Conservation (phyloP, 1,284 basidiomycete genomes). For the Trametes hirsuta region DNA sequence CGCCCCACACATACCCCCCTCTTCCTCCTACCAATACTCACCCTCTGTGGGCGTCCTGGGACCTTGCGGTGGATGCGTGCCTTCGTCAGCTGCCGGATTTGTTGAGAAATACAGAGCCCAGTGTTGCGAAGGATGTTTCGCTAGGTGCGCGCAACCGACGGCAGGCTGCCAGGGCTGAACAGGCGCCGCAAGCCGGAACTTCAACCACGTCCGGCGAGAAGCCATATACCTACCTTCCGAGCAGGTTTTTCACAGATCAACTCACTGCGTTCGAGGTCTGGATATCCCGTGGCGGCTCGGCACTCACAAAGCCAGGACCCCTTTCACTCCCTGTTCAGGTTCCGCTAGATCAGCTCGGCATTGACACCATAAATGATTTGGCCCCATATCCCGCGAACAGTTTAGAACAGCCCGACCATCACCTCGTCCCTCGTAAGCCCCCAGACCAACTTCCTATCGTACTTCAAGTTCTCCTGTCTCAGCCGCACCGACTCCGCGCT, state of each 20-base stretch:
- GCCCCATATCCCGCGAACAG: constrained; percentile 16
- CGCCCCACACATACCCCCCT: constrained; percentile 91
- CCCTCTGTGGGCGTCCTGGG: constrained; percentile 96
- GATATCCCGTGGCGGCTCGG: constrained; percentile 91
- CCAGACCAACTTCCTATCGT: constrained; percentile 98
- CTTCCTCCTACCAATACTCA: constrained; percentile 96
- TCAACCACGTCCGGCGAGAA: constrained; percentile 47
- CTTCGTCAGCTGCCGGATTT: constrained; percentile 90
- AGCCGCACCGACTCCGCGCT: constrained; percentile 93
- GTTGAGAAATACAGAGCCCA: constrained; percentile 62
- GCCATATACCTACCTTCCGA: constrained; percentile 80
- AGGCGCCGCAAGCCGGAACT: constrained; percentile 28
- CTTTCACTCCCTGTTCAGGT: constrained; percentile 62
- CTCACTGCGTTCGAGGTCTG: constrained; percentile 98
- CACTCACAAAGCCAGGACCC: constrained; percentile 76
- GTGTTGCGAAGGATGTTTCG: constrained; percentile 37
- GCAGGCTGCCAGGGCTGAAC: constrained; percentile 27
- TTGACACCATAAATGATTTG: constrained; percentile 23
- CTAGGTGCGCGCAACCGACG: constrained; percentile 35
- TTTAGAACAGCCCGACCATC: constrained; percentile 41
- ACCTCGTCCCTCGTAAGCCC: constrained; percentile 83
- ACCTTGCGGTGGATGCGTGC: constrained; percentile 96
- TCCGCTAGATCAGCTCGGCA: constrained; percentile 33
- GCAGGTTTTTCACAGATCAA: constrained; percentile 95
- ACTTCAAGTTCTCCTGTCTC: constrained; percentile 94